Conservation (phyloP, 2,329 filamentous ascomycete species). For the Metarhizium album region DNA sequence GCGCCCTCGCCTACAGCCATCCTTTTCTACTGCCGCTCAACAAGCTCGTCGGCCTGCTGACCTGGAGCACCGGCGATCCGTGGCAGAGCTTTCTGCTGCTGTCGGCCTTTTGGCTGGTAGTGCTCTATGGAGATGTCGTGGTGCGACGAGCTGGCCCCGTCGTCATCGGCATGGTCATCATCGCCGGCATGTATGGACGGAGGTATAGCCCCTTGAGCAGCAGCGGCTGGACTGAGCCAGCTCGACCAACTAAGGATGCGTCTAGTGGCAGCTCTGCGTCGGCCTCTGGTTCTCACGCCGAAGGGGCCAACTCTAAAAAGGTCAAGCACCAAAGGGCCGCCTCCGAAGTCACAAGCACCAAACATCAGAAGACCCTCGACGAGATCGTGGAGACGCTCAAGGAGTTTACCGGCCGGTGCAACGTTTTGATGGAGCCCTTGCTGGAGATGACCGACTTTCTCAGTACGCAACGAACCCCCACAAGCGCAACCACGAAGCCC, state of each 20-base stretch:
- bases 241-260: constrained; percentile 21
- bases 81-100: constrained; percentile 96
- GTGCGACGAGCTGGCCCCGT: constrained; percentile 75
- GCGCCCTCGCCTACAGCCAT: constrained; percentile 90
- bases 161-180: constrained; percentile 66
- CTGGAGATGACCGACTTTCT: constrained; percentile 86
- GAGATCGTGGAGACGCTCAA: constrained; percentile 93
- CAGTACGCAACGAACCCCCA: constrained; percentile 80
- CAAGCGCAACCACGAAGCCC: constrained; percentile 80
- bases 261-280: constrained; percentile 10
- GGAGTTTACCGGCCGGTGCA: constrained; percentile 82
- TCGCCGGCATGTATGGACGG: constrained; percentile 84
- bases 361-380: constrained; percentile 87
- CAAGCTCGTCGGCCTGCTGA: constrained; percentile 71
- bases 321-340: constrained; percentile 31
- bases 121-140: constrained; percentile 78
- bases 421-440: constrained; percentile 82
- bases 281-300: constrained; percentile 14
- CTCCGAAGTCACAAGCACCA: constrained; percentile 53
- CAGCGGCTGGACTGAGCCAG: constrained; percentile 56
- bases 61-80: constrained; percentile 86
- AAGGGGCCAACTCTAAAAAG: constrained; percentile 16
- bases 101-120: constrained; percentile 71
- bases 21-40: constrained; percentile 88
- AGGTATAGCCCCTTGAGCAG: constrained; percentile 85